Evolutionary conservation across 1,284 basidiomycete genomes (phyloP), one percentile per base, ranked within the genome.

Genomic region (Puccinia novopanici): DNA sequence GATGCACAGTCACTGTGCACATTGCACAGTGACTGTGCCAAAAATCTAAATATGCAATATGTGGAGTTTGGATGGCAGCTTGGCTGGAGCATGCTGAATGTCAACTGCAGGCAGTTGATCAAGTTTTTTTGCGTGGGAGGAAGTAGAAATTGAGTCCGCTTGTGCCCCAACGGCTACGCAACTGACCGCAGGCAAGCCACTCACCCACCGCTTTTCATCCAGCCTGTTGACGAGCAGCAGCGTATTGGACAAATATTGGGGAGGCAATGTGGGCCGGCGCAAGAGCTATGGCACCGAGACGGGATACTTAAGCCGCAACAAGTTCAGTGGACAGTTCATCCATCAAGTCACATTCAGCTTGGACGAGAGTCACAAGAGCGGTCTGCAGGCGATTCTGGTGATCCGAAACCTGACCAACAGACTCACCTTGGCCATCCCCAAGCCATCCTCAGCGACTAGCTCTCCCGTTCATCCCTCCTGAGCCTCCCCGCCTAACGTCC

Each of bases 341-440:
- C 70, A 55, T 72, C 70, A 72, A 34, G 52, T 72, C 0, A 72
- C 70, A 1, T 72, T 72, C 70, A 72, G 70, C 52, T 72, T 72
- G n/a, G 70, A 72, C 34, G 70, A 72, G 70, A 55, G 48, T 24
- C 70, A 72, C 22, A 72, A 72, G 70, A 72, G 70, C 27, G 70
- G 70, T 10, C 34, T 55, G 2, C 70, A 72, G 40, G 70, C 70
- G 12, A 72, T 72, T 24, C 34, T 72, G 9, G 70, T 37, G 30
- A 22, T 72, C 9, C 48, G 70, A 10, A 40, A 40, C 30, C 70
- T 72, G 24, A 72, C 70, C 48, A 72, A 72, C 52, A 50, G 70
- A 4, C 52, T 72, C 50, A 72, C 50, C 30, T 72, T 50, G 22
- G 48, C 52, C 52, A 17, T 63, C 61, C 67, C 42, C 13, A 34